Evolutionary conservation across 1,139 yeast genomes (phyloP), one percentile per base, ranked within the genome.

Genomic region (Blastobotrys indianensis): DNA sequence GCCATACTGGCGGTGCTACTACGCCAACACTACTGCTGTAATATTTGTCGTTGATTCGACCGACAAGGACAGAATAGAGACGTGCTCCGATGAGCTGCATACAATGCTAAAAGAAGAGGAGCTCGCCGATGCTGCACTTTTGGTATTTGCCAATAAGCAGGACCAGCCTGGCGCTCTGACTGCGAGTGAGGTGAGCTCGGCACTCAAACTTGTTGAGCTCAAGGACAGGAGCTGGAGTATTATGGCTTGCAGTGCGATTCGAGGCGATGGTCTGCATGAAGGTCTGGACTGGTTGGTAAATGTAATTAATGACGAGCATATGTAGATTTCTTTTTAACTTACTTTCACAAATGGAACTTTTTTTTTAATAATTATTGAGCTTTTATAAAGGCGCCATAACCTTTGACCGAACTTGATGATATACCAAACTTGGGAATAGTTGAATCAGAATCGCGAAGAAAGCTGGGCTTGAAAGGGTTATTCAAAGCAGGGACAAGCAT

Each of bases 151-250:
- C 44, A 92, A 92, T 65, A 92, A 92, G 61, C 98, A 92, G 68
- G 98, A 92, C 70, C 96, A 88, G 66, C 85, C 94, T 0, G 96
- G 95, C 9, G 97, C 98, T 1, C 72, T 90, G 72, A 79, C 88
- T 20, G 97, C 97, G 0, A 92, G 96, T 5, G 97, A 92, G 61
- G 97, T 92, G 10, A 82, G 95, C 1, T 87, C 85, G 56, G 90
- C 94, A 12, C 74, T 92, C 54, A 82, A 83, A 52, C 70, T 92
- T 55, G 88, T 90, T 4, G 94, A 86, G 49, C 74, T 92, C 63
- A 90, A 90, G 66, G 98, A 92, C 66, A 77, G 98, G 64, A 85
- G 95, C 63, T 92, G 98, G 98, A 86, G 96, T 59, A 92, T 92
- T 54, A 95, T 90, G 52, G 97, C 97, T 4, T 85, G 95, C 56